Evolutionary conservation across 495 filamentous ascomycete species (phyloP).

Genomic region (Aspergillus nanangensis): DNA sequence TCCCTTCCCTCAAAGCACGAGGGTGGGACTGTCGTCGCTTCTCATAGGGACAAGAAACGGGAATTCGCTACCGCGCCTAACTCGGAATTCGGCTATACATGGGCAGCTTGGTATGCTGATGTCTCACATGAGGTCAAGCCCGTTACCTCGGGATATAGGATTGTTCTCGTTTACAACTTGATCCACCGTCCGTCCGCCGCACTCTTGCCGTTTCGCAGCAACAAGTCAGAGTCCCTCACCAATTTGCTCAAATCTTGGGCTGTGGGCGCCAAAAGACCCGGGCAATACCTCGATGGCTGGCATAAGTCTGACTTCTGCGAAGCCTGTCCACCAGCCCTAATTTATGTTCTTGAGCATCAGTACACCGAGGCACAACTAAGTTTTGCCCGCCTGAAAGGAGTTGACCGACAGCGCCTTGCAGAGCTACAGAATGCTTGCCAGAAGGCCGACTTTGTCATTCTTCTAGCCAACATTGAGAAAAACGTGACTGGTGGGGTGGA

Average conservation of each 20-base stretch:
- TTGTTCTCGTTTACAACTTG: constrained; percentile 54
- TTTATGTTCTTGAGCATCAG: constrained; percentile 6
- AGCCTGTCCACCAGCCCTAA: not conserved
- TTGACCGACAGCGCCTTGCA: constrained; percentile 2
- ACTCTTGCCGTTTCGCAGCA: not conserved
- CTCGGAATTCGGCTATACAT: constrained; percentile 33
- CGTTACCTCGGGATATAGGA: constrained; percentile 44
- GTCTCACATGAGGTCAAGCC: constrained; percentile 49
- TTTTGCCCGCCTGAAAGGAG: constrained; percentile 7
- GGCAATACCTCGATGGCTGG: not conserved
- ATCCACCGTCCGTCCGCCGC: constrained; percentile 21
- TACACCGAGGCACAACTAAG: constrained; percentile 8
- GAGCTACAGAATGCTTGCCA: constrained; percentile 3
- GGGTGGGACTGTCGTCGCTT: constrained; percentile 46
- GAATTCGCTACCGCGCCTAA: constrained; percentile 22
- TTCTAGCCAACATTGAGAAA: constrained; percentile 6
- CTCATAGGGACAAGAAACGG: constrained; percentile 30
- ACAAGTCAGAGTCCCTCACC: constrained; percentile 1
- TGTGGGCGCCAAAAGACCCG: not conserved
- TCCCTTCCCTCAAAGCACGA: constrained; percentile 48
- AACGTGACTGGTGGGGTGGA: constrained; percentile 1
- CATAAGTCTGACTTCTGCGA: not conserved
- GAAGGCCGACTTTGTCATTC: constrained; percentile 1
- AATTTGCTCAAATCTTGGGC: not conserved
- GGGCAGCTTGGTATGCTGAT: constrained; percentile 50